Percentiles rank a stretch among this genome's conserved stretches.
Evolutionary conservation across 1,139 yeast species (phyloP).

Genomic region (Debaryomyces subglobosus): DNA sequence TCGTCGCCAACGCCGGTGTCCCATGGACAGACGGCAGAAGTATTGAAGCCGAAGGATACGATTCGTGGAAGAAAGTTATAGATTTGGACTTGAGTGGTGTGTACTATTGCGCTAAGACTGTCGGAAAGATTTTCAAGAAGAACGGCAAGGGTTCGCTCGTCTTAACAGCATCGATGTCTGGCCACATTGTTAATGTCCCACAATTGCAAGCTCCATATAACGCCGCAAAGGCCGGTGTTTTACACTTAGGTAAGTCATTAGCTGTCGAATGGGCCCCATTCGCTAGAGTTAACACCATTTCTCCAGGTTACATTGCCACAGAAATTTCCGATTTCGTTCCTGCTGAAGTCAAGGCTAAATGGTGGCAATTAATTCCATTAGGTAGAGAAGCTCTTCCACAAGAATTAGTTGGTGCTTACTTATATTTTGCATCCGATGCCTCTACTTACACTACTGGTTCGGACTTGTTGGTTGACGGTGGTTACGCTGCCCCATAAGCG

Average conservation of each 20-base stretch:
- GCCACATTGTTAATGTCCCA: constrained; percentile 79
- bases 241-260: constrained; percentile 73
- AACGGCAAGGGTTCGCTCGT: constrained; percentile 73
- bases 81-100: constrained; percentile 77
- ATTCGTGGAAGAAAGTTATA: constrained; percentile 65
- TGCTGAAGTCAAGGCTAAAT: constrained; percentile 33
- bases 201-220: constrained; percentile 86
- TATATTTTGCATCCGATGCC: constrained; percentile 81
- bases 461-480: constrained; percentile 86
- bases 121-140: constrained; percentile 71
- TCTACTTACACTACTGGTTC: constrained; percentile 83
- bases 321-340: constrained; percentile 56
- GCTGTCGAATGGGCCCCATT: constrained; percentile 87
- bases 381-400: constrained; percentile 79
- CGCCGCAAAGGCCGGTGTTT: constrained; percentile 84
- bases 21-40: constrained; percentile 81
- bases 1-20: constrained; percentile 91
- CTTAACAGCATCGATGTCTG: constrained; percentile 85
- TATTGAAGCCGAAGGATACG: constrained; percentile 56
- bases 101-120: constrained; percentile 70
- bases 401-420: constrained; percentile 82
- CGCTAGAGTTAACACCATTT: constrained; percentile 74
- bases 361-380: constrained; percentile 64
- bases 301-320: constrained; percentile 77
- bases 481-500: constrained; percentile 56